phyloP scores from a whole-genome alignment of 495 filamentous ascomycete genomes.

The Podospora pseudoanserina region DNA sequence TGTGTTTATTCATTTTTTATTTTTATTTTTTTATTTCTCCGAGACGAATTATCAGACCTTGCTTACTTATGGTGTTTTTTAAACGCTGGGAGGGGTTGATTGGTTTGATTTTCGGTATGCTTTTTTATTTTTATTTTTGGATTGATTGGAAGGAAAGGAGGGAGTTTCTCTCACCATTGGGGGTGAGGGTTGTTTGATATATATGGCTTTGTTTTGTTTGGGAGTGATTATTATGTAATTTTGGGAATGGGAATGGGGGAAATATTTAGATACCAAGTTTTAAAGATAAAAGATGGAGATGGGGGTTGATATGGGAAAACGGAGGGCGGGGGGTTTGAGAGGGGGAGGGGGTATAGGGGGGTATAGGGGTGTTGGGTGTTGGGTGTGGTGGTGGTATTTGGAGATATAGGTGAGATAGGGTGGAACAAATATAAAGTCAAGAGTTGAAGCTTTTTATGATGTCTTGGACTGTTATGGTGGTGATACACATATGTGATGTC shows the following conservation, averaged over 20 bases:
- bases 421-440: neutral
- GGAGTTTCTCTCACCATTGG: neutral
- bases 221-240: neutral
- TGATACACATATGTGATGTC: neutral
- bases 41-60: neutral
- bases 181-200: too few species aligned
- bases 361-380: neutral
- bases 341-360: neutral
- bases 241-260: neutral
- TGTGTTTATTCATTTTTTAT: neutral
- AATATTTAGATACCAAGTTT: too few species aligned
- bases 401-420: neutral
- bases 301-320: too few species aligned
- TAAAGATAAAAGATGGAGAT: too few species aligned
- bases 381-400: neutral
- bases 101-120: neutral
- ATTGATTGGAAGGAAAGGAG: neutral
- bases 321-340: too few species aligned
- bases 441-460: neutral
- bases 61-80: neutral
- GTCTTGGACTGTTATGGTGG: neutral
- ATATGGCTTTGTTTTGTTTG: neutral
- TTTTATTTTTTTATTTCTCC: neutral
- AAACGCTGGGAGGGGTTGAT: neutral
- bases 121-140: neutral